Base-by-base conservation (phyloP, 2,329 filamentous ascomycete species). In the Lasiodiplodia sp. region DNA sequence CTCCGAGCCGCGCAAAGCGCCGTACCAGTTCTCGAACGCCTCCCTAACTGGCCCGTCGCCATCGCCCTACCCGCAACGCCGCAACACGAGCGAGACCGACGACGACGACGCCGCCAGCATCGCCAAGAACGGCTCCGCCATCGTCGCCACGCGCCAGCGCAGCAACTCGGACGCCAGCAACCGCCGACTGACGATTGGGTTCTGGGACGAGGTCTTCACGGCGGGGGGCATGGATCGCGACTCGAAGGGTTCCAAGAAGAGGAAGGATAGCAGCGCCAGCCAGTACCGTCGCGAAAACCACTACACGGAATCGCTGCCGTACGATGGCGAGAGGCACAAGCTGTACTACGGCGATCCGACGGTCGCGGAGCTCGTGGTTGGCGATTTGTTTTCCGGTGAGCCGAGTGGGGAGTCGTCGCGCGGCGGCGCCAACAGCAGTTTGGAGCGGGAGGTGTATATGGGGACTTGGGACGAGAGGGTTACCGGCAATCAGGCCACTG, bases 311-410 rank as follows among this genome's bases (percentile, higher is more conserved):
- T 10, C 55, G n/a, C 47, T n/a, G 28, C 16, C 49, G 49, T 25
- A 47, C n/a, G 49, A 55, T 18, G 58, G 23, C 58, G 58, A 68
- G 2, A 28, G 62, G 25, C 58, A 64, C 11, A 52, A 21, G 23
- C 25, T 65, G n/a, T 64, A 68, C 31, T 68, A 68, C 40, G 40
- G 31, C 10, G 67, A 68, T 12, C 51, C 49, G 38, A 28, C n/a
- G 5, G 60, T 68, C 37, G 52, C 51, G 14, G 60, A 57, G 37
- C 21, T 68, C 40, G 67, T 68, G 4, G 52, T 65, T 5, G 67
- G 67, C 2, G 67, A 65, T 34, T 10, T 68, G 25, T 21, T 57
- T 4, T 3, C 51, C 16, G 25, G 21, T 2, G 31, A 37, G 8
- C 25, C 44, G 60, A 21, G 7, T 10, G 18, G 6, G 3, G 44